phyloP scores from a whole-genome alignment of 169 alveolate species.

The Babesia ovata region DNA sequence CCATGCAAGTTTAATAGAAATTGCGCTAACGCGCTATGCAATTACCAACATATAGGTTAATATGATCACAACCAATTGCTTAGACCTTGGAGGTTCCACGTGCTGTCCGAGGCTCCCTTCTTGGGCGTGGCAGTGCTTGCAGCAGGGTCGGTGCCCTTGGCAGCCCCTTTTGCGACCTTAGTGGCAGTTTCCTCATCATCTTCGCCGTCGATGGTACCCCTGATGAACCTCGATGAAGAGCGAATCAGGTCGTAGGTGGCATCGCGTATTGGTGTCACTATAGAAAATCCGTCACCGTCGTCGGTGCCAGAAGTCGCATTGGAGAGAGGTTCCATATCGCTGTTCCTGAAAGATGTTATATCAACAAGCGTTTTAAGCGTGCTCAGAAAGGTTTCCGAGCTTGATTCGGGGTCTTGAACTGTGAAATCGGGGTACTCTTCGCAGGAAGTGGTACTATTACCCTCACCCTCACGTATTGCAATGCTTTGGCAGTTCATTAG shows the following conservation, averaged over 20 bases:
- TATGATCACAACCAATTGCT: slow-evolving; percentile 38
- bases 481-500: slow-evolving; percentile 5
- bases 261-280: slow-evolving; percentile 9
- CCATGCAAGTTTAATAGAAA: slow-evolving; percentile 28
- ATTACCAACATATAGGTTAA: slow-evolving; percentile 33
- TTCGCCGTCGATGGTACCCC: neutral
- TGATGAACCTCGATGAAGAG: slow-evolving; percentile 8
- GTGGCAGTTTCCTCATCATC: too few species aligned
- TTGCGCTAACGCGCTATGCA: slow-evolving; percentile 24
- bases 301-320: neutral
- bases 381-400: slow-evolving; percentile 11
- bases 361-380: slow-evolving; percentile 33
- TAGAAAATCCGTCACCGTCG: neutral
- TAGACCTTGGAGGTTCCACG: slow-evolving; percentile 32
- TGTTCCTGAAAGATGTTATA: neutral
- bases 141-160: too few species aligned
- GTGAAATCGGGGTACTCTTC: neutral
- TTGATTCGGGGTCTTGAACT: neutral
- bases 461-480: neutral
- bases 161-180: too few species aligned
- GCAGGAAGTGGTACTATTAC: neutral
- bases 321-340: slow-evolving; percentile 7
- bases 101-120: neutral
- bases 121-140: too few species aligned
- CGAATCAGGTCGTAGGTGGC: slow-evolving; percentile 17